These are phyloP conservation scores for Botrytis pseudocinerea DNA, from an alignment of 2,329 filamentous ascomycete genomes.

Conservation along the genomic window DNA sequence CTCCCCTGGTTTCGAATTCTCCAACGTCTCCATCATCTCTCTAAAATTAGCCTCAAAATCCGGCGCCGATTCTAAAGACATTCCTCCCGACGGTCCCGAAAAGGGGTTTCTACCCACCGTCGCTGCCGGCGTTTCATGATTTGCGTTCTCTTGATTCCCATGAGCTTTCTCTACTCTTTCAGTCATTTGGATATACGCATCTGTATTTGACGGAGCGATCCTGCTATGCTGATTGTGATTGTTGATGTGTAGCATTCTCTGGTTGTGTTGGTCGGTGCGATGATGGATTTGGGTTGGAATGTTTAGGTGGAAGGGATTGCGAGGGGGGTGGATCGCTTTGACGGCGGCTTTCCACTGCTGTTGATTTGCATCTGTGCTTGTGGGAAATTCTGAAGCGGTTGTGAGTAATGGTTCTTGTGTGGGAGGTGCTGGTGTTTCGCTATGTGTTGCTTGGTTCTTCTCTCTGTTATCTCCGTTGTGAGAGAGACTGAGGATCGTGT, in stretches of 20 bases:
- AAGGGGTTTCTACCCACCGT: neutral
- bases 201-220: neutral
- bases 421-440: neutral
- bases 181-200: neutral
- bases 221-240: neutral
- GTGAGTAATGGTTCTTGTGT: neutral
- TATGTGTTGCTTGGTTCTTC: neutral
- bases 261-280: neutral
- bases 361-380: conserved; percentile 4
- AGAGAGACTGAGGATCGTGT: neutral
- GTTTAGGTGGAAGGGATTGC: neutral
- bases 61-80: neutral
- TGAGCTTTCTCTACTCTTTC: neutral
- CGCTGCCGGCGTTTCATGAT: neutral
- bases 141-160: neutral
- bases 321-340: neutral
- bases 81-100: neutral
- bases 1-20: neutral
- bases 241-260: neutral
- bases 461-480: neutral
- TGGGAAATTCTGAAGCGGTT: neutral
- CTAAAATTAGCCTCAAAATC: neutral
- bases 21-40: neutral
- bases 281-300: conserved; percentile 4
- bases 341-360: conserved; percentile 2